These are phyloP conservation scores for Crotalaria pallida DNA, from an alignment of 306 rosid genomes.

Conservation along the genomic window DNA sequence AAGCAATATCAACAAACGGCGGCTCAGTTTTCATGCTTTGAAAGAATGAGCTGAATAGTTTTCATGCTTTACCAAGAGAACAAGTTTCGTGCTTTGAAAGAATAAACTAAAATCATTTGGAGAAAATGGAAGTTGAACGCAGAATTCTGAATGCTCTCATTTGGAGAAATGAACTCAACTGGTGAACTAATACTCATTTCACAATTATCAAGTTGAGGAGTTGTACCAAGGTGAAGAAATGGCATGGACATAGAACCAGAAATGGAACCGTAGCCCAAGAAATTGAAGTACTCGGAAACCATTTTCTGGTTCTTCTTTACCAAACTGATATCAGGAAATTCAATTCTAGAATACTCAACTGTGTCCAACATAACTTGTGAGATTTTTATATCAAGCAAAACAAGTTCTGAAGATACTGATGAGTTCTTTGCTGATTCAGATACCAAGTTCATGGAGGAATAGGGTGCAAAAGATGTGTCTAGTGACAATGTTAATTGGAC, in stretches of 20 bases:
- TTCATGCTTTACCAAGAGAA: no score
- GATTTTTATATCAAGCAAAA: slow-evolving; percentile 56
- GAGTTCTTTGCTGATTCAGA: slow-evolving; percentile 39
- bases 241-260: slow-evolving; percentile 33
- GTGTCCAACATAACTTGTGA: slow-evolving; percentile 52
- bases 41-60: no score
- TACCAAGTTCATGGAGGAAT: slow-evolving; percentile 26
- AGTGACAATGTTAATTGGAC: slow-evolving; percentile 42
- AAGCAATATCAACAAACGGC: no score
- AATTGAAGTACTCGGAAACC: slow-evolving; percentile 73
- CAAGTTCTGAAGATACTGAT: slow-evolving; percentile 87
- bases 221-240: slow-evolving; percentile 70
- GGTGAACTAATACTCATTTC: slow-evolving; percentile 57
- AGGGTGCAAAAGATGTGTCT: slow-evolving; percentile 31
- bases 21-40: no score
- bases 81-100: no score
- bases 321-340: slow-evolving; percentile 68
- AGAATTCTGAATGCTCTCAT: slow-evolving; percentile 52
- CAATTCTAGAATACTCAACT: slow-evolving; percentile 76
- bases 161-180: slow-evolving; percentile 46
- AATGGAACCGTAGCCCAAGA: no score
- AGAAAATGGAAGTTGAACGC: no score
- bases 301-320: slow-evolving; percentile 73
- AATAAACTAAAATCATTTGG: no score
- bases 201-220: slow-evolving; percentile 46